Evolutionary conservation across 352 stramenopile genomes (phyloP).

Genomic region (Blastocystis sp.): DNA sequence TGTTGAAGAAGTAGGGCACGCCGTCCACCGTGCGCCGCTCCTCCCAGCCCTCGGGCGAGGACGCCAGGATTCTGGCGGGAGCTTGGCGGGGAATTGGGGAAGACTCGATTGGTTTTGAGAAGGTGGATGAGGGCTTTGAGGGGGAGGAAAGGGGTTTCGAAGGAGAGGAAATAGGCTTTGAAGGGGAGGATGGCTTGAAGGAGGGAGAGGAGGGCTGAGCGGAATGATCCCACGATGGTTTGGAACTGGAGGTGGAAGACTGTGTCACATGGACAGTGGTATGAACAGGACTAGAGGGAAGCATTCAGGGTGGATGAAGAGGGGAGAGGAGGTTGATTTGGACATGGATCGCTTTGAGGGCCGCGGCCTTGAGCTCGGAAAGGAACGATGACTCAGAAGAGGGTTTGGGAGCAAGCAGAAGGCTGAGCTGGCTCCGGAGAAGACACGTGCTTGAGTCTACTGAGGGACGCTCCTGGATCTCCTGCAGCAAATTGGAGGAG

Average conservation of each 20-base stretch:
- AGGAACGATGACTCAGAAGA: background rate
- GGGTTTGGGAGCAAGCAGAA: background rate
- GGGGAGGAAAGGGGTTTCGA: background rate
- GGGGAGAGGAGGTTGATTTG: background rate
- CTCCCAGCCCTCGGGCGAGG: constrained; percentile 72
- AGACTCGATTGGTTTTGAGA: background rate
- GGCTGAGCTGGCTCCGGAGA: background rate
- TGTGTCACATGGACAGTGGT: too few relatives aligned
- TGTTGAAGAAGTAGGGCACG: constrained; percentile 75
- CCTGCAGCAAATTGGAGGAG: constrained; percentile 34
- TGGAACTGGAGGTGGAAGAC: background rate
- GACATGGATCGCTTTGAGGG: background rate
- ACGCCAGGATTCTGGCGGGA: background rate
- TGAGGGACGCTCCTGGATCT: constrained; percentile 46
- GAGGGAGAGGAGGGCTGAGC: background rate
- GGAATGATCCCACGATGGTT: background rate
- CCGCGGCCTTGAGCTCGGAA: background rate
- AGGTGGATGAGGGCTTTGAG: background rate
- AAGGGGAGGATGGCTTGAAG: background rate
- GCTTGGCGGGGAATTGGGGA: background rate
- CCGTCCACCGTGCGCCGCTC: constrained; percentile 74
- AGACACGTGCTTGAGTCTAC: constrained; percentile 2
- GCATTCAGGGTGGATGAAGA: background rate
- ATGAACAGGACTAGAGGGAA: background rate
- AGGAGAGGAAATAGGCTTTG: background rate